Base-by-base conservation (phyloP, 2,329 filamentous ascomycete species). In the Paecilomyces sp. region DNA sequence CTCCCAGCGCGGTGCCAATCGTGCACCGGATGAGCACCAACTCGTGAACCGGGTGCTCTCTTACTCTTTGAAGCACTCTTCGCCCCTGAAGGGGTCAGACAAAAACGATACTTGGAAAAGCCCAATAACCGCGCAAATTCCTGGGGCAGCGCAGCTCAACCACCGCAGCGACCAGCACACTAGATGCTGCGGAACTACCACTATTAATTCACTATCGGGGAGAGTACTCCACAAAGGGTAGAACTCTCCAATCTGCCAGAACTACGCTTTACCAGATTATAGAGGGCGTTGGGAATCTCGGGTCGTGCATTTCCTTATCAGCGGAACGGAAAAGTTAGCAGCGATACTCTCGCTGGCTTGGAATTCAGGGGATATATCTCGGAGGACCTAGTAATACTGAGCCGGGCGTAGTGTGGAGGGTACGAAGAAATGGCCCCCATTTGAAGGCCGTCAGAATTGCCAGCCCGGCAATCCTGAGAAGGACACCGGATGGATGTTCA, bases 1-100 rank as follows among this genome's bases (percentile, higher is more conserved):
- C 92, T 56, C 90, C 92, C 0, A 92, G 89, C 67, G 92, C 91
- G 7, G 92, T 97, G 51, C 89, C 92, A 11, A 86, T 88, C 55
- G 84, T 89, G 58, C 85, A 89, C 76, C 80, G 87, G 58, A 75
- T 87, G 69, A 83, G 80, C 63, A 77, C 74, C 31, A 77, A 77
- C 61, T 59, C 73, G 61, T 75, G 61, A 69, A 57, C 36, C n/a
- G 51, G 12, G 22, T 34, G 8, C 31, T 25, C n/a, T 18, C n/a
- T 18, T 58, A 18, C 31, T 12, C 30, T 41, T 56, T 24, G 9
- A 30, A 28, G 54, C 34, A 22, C 33, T 56, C n/a, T 18, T 47
- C 41, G 41, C 41, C 41, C 41, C 3, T 47, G 41, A 47, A n/a
- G 31, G 41, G 41, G 41, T 18, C 15, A 18, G 41, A 3, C 6